These are phyloP conservation scores for Lepidium sativum DNA, from an alignment of 345 rosid genomes.

Conservation along the genomic window DNA sequence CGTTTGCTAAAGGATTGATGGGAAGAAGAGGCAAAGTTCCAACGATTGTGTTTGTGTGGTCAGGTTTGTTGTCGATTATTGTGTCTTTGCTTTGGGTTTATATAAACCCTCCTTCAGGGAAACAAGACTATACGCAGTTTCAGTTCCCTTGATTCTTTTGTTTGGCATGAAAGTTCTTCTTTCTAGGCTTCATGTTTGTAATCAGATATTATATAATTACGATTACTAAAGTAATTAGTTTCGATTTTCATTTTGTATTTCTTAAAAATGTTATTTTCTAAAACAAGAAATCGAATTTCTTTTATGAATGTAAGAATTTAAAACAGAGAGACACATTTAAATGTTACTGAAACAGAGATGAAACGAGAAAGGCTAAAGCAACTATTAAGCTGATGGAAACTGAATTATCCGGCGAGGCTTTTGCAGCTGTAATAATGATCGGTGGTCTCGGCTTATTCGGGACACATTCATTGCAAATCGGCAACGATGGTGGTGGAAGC, in stretches of 20 bases:
- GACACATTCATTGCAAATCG: constrained; percentile 20
- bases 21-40: constrained; percentile 77
- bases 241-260: no score
- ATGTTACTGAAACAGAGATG: background rate
- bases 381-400: background rate
- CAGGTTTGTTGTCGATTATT: constrained; percentile 57
- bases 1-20: constrained; percentile 76
- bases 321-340: background rate
- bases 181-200: constrained; percentile 23
- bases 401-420: background rate
- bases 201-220: constrained; percentile 10
- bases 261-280: background rate
- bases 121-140: constrained; percentile 24
- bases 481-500: constrained; percentile 21
- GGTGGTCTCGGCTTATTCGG: constrained; percentile 18
- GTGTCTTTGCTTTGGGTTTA: constrained; percentile 67
- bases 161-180: constrained; percentile 14
- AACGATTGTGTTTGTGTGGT: constrained; percentile 70
- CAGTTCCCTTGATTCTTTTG: constrained; percentile 19
- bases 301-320: background rate
- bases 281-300: background rate
- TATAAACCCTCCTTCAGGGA: constrained; percentile 52
- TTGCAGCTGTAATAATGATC: constrained; percentile 25
- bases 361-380: background rate
- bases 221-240: background rate